A percentile compares a stretch with the other conserved stretches of the same genome.
phyloP scores from a whole-genome alignment of 2,329 filamentous ascomycete genomes.

The Gliomastix tumulicola region DNA sequence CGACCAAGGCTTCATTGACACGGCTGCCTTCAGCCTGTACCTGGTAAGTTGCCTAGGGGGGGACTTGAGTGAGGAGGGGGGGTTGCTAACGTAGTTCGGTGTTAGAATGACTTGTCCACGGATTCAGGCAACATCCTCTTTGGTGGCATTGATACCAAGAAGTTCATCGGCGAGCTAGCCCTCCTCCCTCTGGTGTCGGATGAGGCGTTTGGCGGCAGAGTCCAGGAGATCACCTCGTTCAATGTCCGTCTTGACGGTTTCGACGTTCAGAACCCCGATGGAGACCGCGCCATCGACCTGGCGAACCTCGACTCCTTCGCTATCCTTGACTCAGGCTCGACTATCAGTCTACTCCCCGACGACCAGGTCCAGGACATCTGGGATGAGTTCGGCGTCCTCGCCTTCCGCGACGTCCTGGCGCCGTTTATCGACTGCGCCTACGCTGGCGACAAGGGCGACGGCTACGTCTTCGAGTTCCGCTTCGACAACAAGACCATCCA shows the following conservation, averaged over 20 bases:
- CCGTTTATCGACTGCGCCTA: constrained; percentile 46
- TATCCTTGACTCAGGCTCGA: constrained; percentile 69
- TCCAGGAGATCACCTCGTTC: constrained; percentile 31
- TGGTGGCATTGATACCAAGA: constrained; percentile 69
- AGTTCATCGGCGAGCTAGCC: constrained; percentile 51
- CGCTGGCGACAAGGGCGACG: constrained; percentile 30
- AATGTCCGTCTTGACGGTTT: constrained; percentile 27
- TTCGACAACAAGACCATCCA: constrained; percentile 40
- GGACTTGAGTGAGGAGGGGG: no score
- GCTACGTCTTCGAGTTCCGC: constrained; percentile 43
- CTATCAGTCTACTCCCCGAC: constrained; percentile 61
- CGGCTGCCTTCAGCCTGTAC: constrained; percentile 64
- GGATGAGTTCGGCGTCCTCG: constrained; percentile 44
- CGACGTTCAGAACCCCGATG: constrained; percentile 21
- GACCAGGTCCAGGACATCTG: constrained; percentile 45
- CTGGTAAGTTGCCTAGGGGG: constrained; percentile 31
- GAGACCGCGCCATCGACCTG: constrained; percentile 20
- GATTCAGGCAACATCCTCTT: constrained; percentile 68
- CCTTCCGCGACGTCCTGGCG: constrained; percentile 29
- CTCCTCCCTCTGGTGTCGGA: constrained; percentile 38
- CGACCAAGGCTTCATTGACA: constrained; percentile 52
- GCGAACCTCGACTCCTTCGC: constrained; percentile 39
- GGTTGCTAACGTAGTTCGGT: no score
- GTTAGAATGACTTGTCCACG: constrained; percentile 54
- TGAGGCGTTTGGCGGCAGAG: constrained; percentile 25